Base-by-base conservation (phyloP, 805 yeast genomes). In the Candida sithepensis region DNA sequence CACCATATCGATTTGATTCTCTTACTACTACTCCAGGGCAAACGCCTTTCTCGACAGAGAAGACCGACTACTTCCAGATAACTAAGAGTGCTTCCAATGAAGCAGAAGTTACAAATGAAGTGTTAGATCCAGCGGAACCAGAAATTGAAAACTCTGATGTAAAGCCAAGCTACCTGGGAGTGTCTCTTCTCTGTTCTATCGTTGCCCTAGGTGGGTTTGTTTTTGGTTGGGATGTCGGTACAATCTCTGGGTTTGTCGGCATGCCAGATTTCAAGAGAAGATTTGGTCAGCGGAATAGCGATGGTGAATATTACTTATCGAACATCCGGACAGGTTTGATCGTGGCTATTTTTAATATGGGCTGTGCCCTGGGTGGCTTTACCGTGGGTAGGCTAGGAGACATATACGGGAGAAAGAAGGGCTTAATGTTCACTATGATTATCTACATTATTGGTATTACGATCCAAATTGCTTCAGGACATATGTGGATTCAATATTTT, bases 171-270 rank as follows among this genome's bases (percentile, higher is more conserved):
- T 60, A 58, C 45, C 10, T 57, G 7, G 53, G 57, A 19, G 66
- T 60, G 9, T 64, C 64, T 8, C 12, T 59, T 43, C 68, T 65
- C 21, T 81, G 88, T 65, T 55, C 73, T 14, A 57, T 78, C 43
- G 78, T 84, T 53, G 86, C 88, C 24, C 83, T 84, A 52, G 89
- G 88, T 69, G 90, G 90, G 39, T 84, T 79, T 61, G 83, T 84
- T 40, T 84, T 82, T 59, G 89, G 89, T 50, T 84, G 83, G 75
- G 89, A 84, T 69, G 84, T 87, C 45, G 89, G 88, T 70, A 82
- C 88, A 52, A 78, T 83, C 65, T 81, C 86, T 39, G 88, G 88
- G 54, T 79, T 84, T 59, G 80, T 82, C 42, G 78, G 78, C 60
- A 79, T 82, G 81, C 56, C 70, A 14, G 79, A 81, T 52, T 83